Percentiles rank a stretch among this genome's conserved stretches.
Evolutionary conservation across 2,329 filamentous ascomycete species (phyloP).

Genomic region (Ophiostoma pallidulum): DNA sequence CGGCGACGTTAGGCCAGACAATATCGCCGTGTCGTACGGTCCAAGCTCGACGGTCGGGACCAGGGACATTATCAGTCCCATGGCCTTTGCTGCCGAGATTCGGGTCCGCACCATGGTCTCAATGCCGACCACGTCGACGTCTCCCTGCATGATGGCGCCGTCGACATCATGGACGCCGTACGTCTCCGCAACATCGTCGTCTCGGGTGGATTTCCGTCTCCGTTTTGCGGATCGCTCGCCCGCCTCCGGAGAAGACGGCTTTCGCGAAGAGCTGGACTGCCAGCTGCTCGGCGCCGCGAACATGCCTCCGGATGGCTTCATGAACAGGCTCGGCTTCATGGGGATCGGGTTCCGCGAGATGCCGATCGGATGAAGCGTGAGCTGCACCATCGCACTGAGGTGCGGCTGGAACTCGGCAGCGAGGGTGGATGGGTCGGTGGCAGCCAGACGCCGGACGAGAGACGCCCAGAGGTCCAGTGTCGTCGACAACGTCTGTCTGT

Average conservation of each 20-base stretch:
- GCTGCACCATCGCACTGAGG: slow-evolving; percentile 69
- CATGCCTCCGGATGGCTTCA: slow-evolving; percentile 82
- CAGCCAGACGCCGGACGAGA: slow-evolving; percentile 57
- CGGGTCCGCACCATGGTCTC: slow-evolving; percentile 84
- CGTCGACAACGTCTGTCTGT: slow-evolving; percentile 69
- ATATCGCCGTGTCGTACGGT: slow-evolving; percentile 54
- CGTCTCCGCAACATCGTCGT: slow-evolving; percentile 54
- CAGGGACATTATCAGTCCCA: slow-evolving; percentile 72
- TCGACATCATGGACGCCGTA: slow-evolving; percentile 89
- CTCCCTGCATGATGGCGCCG: slow-evolving; percentile 94
- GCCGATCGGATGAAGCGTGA: slow-evolving; percentile 85
- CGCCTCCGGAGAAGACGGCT: slow-evolving; percentile 42
- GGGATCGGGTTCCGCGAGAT: slow-evolving; percentile 83
- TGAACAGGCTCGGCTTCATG: slow-evolving; percentile 82
- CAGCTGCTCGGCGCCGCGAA: slow-evolving; percentile 50
- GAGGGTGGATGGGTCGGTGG: slow-evolving; percentile 51
- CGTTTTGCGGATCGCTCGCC: slow-evolving; percentile 61
- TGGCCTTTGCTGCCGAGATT: slow-evolving; percentile 74
- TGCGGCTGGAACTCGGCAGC: slow-evolving; percentile 65
- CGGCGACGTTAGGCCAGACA: slow-evolving; percentile 59
- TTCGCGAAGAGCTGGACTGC: slow-evolving; percentile 34
- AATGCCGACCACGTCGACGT: slow-evolving; percentile 85
- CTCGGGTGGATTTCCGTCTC: slow-evolving; percentile 75
- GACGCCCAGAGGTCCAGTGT: slow-evolving; percentile 84
- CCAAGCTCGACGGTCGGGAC: slow-evolving; percentile 57